Conservation (phyloP, 2,329 filamentous ascomycete genomes). For the Pseudogymnoascus sp. region DNA sequence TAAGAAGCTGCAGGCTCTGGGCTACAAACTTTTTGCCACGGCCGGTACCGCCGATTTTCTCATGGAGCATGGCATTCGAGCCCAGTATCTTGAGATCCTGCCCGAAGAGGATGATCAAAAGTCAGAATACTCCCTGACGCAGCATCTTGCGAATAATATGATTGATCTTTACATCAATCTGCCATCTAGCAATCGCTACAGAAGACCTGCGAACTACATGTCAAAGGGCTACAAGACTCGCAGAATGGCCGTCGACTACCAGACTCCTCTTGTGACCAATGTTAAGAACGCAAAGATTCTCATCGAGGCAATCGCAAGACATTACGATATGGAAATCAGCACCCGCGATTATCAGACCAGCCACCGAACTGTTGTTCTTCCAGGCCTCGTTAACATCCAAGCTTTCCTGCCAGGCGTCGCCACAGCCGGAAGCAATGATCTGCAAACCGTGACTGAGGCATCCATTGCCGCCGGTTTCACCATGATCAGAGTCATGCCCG, state of each 20-base stretch:
- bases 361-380: slow-evolving; percentile 64
- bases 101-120: slow-evolving; percentile 74
- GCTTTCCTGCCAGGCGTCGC: slow-evolving; percentile 70
- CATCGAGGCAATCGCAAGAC: slow-evolving; percentile 84
- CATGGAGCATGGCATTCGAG: slow-evolving; percentile 81
- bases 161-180: slow-evolving; percentile 99
- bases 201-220: slow-evolving; percentile 96
- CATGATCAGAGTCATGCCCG: slow-evolving; percentile 72
- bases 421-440: slow-evolving; percentile 54
- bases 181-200: slow-evolving; percentile 96
- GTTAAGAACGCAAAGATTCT: slow-evolving; percentile 99
- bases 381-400: slow-evolving; percentile 70
- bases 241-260: slow-evolving; percentile 92
- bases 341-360: slow-evolving; percentile 89
- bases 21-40: slow-evolving; percentile 93
- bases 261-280: slow-evolving; percentile 94
- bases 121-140: slow-evolving; percentile 92
- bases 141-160: slow-evolving; percentile 94
- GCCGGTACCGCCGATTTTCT: slow-evolving; percentile 95
- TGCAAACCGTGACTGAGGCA: slow-evolving; percentile 61
- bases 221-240: slow-evolving; percentile 94
- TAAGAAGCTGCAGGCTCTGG: slow-evolving; percentile 77
- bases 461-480: slow-evolving; percentile 69
- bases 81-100: slow-evolving; percentile 88
- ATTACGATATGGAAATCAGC: slow-evolving; percentile 76